Conservation (phyloP, 345 rosid genomes). For the Hypericum perforatum region DNA sequence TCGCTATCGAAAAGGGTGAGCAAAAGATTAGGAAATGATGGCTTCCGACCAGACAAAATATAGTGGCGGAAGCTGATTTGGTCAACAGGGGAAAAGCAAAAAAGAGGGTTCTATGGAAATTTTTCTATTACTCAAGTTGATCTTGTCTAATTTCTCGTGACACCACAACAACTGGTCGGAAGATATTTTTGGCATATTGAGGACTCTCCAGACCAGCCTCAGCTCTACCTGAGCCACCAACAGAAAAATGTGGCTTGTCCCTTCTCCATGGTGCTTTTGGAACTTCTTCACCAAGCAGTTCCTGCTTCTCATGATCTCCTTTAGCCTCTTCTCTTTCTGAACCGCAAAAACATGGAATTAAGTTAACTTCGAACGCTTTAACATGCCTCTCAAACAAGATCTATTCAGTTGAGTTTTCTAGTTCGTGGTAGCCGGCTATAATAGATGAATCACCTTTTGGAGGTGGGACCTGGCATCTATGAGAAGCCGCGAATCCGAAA, state of each 20-base stretch:
- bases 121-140: slow-evolving; percentile 9
- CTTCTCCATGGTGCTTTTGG: slow-evolving; percentile 6
- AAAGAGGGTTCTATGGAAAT: slow-evolving; percentile 16
- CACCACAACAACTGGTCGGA: slow-evolving; percentile 22
- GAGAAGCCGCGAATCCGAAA: not conserved
- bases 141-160: slow-evolving; percentile 18
- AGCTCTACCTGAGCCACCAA: slow-evolving; percentile 16
- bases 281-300: slow-evolving; percentile 20
- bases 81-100: slow-evolving; percentile 17
- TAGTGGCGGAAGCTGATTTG: too few relatives aligned
- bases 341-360: not conserved
- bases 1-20: too few relatives aligned
- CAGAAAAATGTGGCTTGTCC: not conserved
- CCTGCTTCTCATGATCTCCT: slow-evolving; percentile 17
- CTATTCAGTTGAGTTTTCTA: too few relatives aligned
- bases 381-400: too few relatives aligned
- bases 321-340: slow-evolving; percentile 19
- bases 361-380: not conserved
- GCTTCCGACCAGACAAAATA: too few relatives aligned
- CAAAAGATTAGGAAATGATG: too few relatives aligned
- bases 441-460: too few relatives aligned
- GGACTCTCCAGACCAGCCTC: slow-evolving; percentile 16
- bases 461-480: too few relatives aligned
- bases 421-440: too few relatives aligned
- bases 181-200: slow-evolving; percentile 13